Conservation (phyloP, 257 asterid species). For the Capsicum pubescens region DNA sequence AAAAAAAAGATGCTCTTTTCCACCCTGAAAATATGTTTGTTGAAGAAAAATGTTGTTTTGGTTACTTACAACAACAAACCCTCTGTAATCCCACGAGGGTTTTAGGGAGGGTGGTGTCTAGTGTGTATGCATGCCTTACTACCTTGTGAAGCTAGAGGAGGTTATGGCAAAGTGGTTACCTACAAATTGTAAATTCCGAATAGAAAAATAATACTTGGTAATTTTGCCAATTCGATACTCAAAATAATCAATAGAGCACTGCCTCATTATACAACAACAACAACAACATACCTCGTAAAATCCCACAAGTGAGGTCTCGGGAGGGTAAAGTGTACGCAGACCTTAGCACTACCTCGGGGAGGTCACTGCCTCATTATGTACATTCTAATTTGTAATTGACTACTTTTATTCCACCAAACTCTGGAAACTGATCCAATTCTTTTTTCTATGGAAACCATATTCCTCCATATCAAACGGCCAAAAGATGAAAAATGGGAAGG, state of each 20-base stretch:
- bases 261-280: background rate
- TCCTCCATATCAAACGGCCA: background rate
- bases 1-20: too few relatives aligned
- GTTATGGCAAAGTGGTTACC: too few relatives aligned
- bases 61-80: background rate
- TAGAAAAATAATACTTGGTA: background rate
- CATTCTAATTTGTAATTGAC: background rate
- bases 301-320: too few relatives aligned
- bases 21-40: background rate
- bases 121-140: too few relatives aligned
- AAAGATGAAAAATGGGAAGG: background rate
- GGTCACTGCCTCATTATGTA: background rate
- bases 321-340: too few relatives aligned
- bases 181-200: background rate
- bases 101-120: too few relatives aligned
- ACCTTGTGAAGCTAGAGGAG: too few relatives aligned
- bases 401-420: background rate
- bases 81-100: too few relatives aligned
- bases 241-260: background rate
- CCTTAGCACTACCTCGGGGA: too few relatives aligned
- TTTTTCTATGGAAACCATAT: background rate
- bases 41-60: conserved; percentile 8
- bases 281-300: too few relatives aligned
- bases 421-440: background rate
- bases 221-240: background rate